Percentiles rank a stretch among this genome's conserved stretches.
phyloP scores from a whole-genome alignment of 192 early-diverging fungal species.

The Haplosporangium gracile region DNA sequence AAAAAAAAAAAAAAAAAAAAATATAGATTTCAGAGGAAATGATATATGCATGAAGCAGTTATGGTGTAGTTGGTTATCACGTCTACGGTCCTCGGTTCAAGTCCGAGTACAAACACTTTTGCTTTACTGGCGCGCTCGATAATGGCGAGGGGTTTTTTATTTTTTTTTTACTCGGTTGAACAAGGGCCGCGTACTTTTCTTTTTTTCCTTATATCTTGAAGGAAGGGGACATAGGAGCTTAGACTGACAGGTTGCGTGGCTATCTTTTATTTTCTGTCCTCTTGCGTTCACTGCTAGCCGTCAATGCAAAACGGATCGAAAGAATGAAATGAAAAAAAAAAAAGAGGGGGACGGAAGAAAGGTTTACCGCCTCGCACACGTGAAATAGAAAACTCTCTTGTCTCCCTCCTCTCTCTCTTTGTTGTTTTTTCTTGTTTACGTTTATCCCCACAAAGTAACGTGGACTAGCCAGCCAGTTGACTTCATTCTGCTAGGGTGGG shows the following conservation, averaged over 20 bases:
- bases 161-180: conserved; percentile 7
- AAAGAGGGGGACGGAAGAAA: background rate
- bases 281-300: background rate
- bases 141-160: background rate
- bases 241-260: no score
- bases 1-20: no score
- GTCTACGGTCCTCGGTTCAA: conserved; percentile 41
- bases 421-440: background rate
- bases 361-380: background rate
- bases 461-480: background rate
- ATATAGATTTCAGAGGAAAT: conserved; percentile 22
- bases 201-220: background rate
- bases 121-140: no score
- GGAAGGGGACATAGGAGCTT: no score
- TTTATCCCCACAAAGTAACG: conserved; percentile 2
- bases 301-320: background rate
- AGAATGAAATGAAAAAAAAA: background rate
- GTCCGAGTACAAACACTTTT: conserved; percentile 37
- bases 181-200: no score
- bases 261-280: background rate
- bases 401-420: background rate
- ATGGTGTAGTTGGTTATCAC: conserved; percentile 38
- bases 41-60: background rate
- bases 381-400: conserved; percentile 2
- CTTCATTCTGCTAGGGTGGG: no score